Evolutionary conservation across 306 rosid species (phyloP).

Genomic region (Corylus heterophylla): DNA sequence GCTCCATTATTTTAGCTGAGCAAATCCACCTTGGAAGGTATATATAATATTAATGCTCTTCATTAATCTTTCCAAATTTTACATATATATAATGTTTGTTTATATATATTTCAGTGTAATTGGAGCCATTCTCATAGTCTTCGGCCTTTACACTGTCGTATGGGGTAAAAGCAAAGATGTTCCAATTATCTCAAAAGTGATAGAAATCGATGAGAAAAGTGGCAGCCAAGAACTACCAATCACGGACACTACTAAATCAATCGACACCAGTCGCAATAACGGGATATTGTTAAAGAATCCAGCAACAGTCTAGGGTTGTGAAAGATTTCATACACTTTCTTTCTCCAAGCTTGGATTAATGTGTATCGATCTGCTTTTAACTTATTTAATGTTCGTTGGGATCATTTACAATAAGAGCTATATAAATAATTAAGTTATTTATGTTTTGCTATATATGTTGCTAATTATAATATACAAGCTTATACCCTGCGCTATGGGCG

Average conservation of each 20-base stretch:
- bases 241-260: slow-evolving; percentile 36
- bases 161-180: slow-evolving; percentile 94
- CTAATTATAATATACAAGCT: no score
- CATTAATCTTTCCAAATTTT: no score
- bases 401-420: not conserved
- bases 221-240: slow-evolving; percentile 59
- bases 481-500: no score
- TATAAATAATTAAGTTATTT: not conserved
- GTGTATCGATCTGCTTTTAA: not conserved
- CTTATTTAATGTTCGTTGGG: not conserved
- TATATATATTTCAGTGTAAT: slow-evolving; percentile 47
- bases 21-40: slow-evolving; percentile 87
- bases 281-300: slow-evolving; percentile 20
- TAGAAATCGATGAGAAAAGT: slow-evolving; percentile 24
- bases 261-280: slow-evolving; percentile 2
- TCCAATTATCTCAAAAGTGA: slow-evolving; percentile 5
- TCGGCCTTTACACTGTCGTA: slow-evolving; percentile 88
- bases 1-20: slow-evolving; percentile 75
- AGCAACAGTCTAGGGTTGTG: slow-evolving; percentile 1
- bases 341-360: not conserved
- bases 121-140: slow-evolving; percentile 81
- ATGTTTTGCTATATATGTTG: not conserved
- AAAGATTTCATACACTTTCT: slow-evolving; percentile 4
- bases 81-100: no score
- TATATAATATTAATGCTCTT: not conserved